These are phyloP conservation scores for Cornus florida DNA, from an alignment of 148 eudicot genomes.

Conservation along the genomic window DNA sequence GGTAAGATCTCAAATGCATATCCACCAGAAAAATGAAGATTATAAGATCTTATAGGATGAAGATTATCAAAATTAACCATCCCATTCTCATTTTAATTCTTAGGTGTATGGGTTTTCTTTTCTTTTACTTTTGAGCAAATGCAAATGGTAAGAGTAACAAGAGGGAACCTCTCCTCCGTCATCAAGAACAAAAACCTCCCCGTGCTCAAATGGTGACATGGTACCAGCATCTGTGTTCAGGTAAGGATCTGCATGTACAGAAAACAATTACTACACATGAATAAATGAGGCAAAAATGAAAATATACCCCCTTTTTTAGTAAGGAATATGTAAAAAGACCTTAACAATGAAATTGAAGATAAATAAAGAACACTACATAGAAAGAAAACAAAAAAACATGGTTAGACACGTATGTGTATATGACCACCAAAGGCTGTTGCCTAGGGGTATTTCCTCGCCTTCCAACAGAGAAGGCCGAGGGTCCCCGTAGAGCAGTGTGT, in stretches of 20 bases:
- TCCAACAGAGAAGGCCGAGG: too few relatives aligned
- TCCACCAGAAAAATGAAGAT: neutral
- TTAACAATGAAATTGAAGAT: neutral
- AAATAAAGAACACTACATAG: neutral
- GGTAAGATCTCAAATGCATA: neutral
- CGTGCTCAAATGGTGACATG: conserved; percentile 97
- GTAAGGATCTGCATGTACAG: conserved; percentile 75
- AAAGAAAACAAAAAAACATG: neutral
- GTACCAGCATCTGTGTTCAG: conserved; percentile 97
- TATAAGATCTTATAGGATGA: neutral
- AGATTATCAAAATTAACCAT: neutral
- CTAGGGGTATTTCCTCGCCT: too few relatives aligned
- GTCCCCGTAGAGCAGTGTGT: too few relatives aligned
- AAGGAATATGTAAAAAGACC: neutral
- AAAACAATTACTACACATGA: conserved; percentile 9
- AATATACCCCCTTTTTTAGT: too few relatives aligned
- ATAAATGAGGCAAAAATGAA: neutral
- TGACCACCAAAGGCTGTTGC: too few relatives aligned
- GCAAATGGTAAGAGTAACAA: conserved; percentile 4
- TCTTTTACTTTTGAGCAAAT: neutral
- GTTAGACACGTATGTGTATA: neutral
- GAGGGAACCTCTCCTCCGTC: conserved; percentile 93
- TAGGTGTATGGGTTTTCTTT: too few relatives aligned
- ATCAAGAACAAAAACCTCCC: conserved; percentile 92
- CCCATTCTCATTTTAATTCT: neutral